Percentiles rank a stretch among this genome's conserved stretches.
Evolutionary conservation across 148 eudicot genomes (phyloP).

Genomic region (Rhododendron williamsianum): DNA sequence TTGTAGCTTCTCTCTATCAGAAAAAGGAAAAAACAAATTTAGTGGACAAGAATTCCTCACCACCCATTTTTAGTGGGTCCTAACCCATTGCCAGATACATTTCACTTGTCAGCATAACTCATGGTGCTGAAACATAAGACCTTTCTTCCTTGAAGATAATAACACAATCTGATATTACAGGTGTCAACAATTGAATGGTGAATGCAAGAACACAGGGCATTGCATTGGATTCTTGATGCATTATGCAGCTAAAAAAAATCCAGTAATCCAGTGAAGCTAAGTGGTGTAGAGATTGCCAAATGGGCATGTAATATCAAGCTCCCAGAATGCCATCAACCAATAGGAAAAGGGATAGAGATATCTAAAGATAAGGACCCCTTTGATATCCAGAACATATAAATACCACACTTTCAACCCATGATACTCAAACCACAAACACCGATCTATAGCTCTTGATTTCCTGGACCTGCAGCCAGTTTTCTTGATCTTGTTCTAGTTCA

Average conservation of each 20-base stretch:
- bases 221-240: not conserved
- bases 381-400: not conserved
- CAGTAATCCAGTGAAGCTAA: not conserved
- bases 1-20: too few species aligned
- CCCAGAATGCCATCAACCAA: constrained; percentile 6
- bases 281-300: constrained; percentile 12
- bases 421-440: not conserved
- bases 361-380: constrained; percentile 5
- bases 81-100: not conserved
- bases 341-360: not conserved
- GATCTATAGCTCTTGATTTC: not conserved
- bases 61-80: constrained; percentile 7
- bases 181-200: not conserved
- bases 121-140: not conserved
- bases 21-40: too few species aligned
- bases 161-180: not conserved
- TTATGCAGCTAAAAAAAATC: not conserved
- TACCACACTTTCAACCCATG: not conserved
- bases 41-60: not conserved
- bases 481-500: too few species aligned
- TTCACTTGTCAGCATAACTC: not conserved
- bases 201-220: not conserved
- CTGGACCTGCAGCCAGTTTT: not conserved
- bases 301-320: not conserved
- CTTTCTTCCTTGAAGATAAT: not conserved